phyloP scores from a whole-genome alignment of 805 yeast genomes.

The Pichia occidentalis region DNA sequence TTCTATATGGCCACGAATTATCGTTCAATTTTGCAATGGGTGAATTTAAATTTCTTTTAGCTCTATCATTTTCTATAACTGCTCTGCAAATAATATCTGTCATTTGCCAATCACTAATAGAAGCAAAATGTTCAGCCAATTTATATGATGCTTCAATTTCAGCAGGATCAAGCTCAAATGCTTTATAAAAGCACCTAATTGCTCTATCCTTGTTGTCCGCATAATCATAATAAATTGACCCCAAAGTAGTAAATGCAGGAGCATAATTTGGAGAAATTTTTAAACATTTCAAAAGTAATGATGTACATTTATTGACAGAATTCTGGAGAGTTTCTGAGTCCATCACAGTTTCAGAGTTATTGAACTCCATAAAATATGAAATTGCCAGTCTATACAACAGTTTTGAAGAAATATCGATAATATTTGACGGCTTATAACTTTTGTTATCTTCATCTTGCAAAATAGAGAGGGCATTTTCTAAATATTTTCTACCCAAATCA shows the following conservation, averaged over 20 bases:
- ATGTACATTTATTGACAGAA: conserved; percentile 1
- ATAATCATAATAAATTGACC: conserved; percentile 57
- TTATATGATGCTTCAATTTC: conserved; percentile 70
- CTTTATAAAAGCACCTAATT: conserved; percentile 78
- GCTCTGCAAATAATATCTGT: conserved; percentile 69
- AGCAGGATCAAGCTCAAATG: conserved; percentile 77
- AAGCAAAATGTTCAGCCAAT: conserved; percentile 65
- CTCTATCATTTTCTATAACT: conserved; percentile 56
- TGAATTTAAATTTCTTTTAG: conserved; percentile 36
- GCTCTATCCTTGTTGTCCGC: conserved; percentile 62
- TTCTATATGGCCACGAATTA: conserved; percentile 81
- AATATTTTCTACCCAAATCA: conserved; percentile 44
- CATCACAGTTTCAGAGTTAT: conserved; percentile 11
- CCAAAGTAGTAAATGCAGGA: conserved; percentile 76
- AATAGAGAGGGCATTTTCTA: conserved; percentile 36
- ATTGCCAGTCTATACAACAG: conserved; percentile 71
- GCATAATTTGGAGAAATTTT: conserved; percentile 61
- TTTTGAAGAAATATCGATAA: conserved; percentile 51
- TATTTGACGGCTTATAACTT: conserved; percentile 28
- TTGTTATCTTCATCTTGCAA: conserved; percentile 1
- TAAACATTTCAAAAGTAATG: conserved; percentile 50
- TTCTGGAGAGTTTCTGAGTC: neutral
- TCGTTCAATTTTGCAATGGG: conserved; percentile 21
- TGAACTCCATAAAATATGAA: conserved; percentile 40
- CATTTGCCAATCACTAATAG: conserved; percentile 70